Conservation (phyloP, 495 filamentous ascomycete species). For the Parmelia sp. region DNA sequence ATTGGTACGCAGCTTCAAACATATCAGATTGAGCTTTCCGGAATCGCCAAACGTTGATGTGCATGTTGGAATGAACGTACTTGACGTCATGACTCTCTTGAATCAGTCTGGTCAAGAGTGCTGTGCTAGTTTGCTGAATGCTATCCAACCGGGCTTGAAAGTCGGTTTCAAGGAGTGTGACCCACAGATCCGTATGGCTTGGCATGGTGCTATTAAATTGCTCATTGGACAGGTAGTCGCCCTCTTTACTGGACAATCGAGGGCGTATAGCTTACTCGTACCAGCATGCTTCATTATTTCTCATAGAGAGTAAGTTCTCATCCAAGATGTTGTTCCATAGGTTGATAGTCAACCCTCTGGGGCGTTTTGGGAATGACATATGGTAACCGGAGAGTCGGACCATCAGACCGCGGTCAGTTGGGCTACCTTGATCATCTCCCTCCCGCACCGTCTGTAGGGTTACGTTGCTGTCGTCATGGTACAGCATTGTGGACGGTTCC, state of each 20-base stretch:
- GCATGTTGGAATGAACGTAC: slow-evolving; percentile 14
- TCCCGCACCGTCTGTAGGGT: neutral
- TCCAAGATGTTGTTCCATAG: slow-evolving; percentile 1
- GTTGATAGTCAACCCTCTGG: neutral
- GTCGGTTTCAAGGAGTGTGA: neutral
- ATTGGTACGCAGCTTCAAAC: slow-evolving; percentile 15
- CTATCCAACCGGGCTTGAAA: slow-evolving; percentile 2
- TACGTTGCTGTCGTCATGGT: neutral
- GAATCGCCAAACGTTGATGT: neutral
- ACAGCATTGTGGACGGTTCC: slow-evolving; percentile 6
- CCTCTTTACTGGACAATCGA: neutral
- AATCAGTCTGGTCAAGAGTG: slow-evolving; percentile 5
- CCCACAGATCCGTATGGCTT: neutral
- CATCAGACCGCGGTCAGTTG: slow-evolving; percentile 7
- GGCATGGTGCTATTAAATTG: neutral
- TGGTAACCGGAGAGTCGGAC: slow-evolving; percentile 5
- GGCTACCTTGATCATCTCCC: neutral
- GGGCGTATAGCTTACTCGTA: slow-evolving; percentile 5
- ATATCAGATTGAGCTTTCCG: neutral
- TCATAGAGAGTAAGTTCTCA: slow-evolving; percentile 6
- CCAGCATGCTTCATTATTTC: slow-evolving; percentile 14
- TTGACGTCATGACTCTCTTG: slow-evolving; percentile 1
- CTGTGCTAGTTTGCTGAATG: neutral
- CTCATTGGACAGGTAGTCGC: slow-evolving; percentile 5
- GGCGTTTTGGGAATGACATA: neutral